Percentiles rank a stretch among this genome's conserved stretches.
phyloP scores from a whole-genome alignment of 2,329 filamentous ascomycete genomes.

The Diplodia corticola region DNA sequence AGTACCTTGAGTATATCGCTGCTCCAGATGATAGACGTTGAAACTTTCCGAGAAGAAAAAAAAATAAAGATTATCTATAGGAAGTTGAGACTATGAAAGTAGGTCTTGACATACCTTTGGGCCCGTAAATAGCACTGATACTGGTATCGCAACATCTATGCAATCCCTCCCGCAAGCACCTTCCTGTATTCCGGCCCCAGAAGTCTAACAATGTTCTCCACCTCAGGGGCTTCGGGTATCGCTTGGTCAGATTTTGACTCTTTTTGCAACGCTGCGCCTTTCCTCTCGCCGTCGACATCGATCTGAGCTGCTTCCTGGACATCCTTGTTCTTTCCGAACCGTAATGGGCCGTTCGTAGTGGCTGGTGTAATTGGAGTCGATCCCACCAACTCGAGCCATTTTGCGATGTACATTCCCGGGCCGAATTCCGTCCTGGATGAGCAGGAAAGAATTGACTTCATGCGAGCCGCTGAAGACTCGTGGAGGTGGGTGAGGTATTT shows the following conservation, averaged over 20 bases:
- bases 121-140: not conserved
- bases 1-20: not conserved
- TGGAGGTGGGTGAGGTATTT: conserved; percentile 60
- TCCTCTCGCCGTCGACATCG: conserved; percentile 36
- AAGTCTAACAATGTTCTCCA: conserved; percentile 34
- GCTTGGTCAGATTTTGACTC: conserved; percentile 26
- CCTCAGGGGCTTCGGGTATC: conserved; percentile 34
- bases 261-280: conserved; percentile 32
- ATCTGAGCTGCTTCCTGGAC: conserved; percentile 40
- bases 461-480: conserved; percentile 54
- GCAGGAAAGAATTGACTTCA: conserved; percentile 56
- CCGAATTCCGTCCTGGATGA: conserved; percentile 32
- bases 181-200: conserved; percentile 37
- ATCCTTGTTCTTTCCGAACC: conserved; percentile 42
- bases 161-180: conserved; percentile 29
- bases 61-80: conserved; percentile 14
- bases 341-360: conserved; percentile 52
- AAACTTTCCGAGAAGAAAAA: not conserved
- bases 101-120: not conserved
- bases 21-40: conserved; percentile 3
- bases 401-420: conserved; percentile 70
- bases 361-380: conserved; percentile 67
- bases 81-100: not conserved
- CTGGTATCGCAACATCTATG: not conserved
- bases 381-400: conserved; percentile 72